A percentile compares a stretch with the other conserved stretches of the same genome.
phyloP scores from a whole-genome alignment of 495 filamentous ascomycete genomes.

The Penicillium argentinense region DNA sequence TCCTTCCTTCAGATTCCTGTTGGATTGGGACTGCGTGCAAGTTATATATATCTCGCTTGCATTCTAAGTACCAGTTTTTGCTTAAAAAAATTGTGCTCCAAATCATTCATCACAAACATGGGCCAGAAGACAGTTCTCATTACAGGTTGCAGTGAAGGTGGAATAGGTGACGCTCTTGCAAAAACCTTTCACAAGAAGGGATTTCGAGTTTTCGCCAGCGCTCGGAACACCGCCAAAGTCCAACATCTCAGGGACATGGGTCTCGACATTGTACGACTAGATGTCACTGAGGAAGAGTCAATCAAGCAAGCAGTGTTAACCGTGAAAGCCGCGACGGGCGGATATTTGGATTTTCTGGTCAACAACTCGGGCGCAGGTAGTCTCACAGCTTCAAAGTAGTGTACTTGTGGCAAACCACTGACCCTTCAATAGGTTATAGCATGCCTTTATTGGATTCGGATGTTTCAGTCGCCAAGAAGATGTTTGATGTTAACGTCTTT shows the following conservation, averaged over 20 bases:
- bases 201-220: constrained; percentile 6
- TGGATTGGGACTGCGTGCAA: too few relatives aligned
- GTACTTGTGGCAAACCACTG: not conserved
- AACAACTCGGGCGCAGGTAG: not conserved
- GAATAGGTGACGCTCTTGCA: constrained; percentile 11
- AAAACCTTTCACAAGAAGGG: constrained; percentile 6
- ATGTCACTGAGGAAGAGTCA: constrained; percentile 8
- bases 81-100: too few relatives aligned
- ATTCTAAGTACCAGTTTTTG: too few relatives aligned
- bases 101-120: not conserved
- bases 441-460: constrained; percentile 49
- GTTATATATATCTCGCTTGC: too few relatives aligned
- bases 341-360: not conserved
- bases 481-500: constrained; percentile 64
- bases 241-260: not conserved
- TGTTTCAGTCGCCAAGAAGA: constrained; percentile 49
- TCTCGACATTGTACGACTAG: constrained; percentile 6
- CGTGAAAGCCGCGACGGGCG: not conserved
- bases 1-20: too few relatives aligned
- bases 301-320: constrained; percentile 1
- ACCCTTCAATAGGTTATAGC: not conserved
- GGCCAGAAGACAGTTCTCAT: constrained; percentile 4
- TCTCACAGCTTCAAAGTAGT: too few relatives aligned
- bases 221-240: constrained; percentile 4
- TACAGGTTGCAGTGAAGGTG: constrained; percentile 11